Base-by-base conservation (phyloP, 768 basidiomycete species). In the Trametes villosa region DNA sequence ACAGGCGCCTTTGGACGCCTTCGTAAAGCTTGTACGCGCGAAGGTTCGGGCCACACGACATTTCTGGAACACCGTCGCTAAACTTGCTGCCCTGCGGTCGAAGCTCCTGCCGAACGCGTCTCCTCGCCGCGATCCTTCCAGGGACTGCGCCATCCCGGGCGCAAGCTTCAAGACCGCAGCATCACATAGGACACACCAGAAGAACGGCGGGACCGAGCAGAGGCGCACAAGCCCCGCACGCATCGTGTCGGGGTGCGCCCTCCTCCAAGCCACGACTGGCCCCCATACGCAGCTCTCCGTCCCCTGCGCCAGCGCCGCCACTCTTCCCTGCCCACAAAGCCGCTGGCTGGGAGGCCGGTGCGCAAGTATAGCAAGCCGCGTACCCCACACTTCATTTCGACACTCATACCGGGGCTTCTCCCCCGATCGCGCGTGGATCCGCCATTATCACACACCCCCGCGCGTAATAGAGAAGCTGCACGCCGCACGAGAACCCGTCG, bases 301-400 rank as follows among this genome's bases (percentile, higher is more conserved):
- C 40, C 7, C 40, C 40, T 15, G 9, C 34, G 34, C 34, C 34
- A 15, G 9, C 34, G 34, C 34, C 40, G n/a, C 48, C 48, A 51
- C 52, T 53, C 52, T 57, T 57, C 56, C 46, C 56, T 4, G 47
- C 29, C 56, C 50, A 41, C 38, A 38, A 34, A n/a, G n/a, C n/a
- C 47, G 34, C 30, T 36, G 8, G 54, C 26, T 3, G 9, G 53
- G 13, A 17, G 13, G 36, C 36, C 36, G 36, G 15, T 4, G 36
- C 36, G 18, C 15, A 4, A 38, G 36, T 38, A 17, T 15, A 15
- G 36, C 36, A 9, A 6, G 26, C 44, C 44, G 24, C 22, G 22
- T 9, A 45, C 24, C 41, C 41, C 40, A 17, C 52, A 44, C 17
- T 38, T 34, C 42, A 40, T 54, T 24, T 20, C 42, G 2, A 22